These are phyloP conservation scores for Colletotrichum chrysophilum DNA, from an alignment of 2,329 filamentous ascomycete species.

Conservation along the genomic window DNA sequence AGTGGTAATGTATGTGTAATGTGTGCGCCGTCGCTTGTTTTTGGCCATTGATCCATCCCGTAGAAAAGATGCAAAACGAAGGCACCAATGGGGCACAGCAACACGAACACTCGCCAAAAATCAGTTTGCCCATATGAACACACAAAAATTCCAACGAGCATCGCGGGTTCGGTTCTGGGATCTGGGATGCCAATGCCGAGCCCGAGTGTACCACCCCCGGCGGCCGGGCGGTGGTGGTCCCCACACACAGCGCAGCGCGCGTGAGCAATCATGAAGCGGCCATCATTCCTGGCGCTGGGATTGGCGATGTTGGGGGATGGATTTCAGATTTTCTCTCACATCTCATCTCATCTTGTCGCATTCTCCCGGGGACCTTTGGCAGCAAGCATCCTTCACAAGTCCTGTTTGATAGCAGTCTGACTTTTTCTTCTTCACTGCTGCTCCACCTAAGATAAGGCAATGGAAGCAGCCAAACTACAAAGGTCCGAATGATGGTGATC, in stretches of 20 bases:
- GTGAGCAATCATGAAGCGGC: constrained; percentile 18
- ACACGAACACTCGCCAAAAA: not conserved
- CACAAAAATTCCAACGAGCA: not conserved
- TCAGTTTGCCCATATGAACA: not conserved
- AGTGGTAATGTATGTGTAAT: not conserved
- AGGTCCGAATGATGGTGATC: not conserved
- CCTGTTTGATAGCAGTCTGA: not conserved
- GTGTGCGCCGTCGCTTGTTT: not conserved
- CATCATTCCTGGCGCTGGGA: not conserved
- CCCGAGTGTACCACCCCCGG: not conserved
- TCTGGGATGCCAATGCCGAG: constrained; percentile 6
- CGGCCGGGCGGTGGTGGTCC: constrained; percentile 1
- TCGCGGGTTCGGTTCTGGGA: not conserved
- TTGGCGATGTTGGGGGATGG: not conserved
- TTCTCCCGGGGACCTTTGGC: not conserved
- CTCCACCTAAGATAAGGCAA: not conserved
- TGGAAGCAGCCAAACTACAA: not conserved
- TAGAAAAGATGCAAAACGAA: not conserved
- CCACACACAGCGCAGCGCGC: not conserved
- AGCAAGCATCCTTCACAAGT: not conserved
- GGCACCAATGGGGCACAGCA: not conserved
- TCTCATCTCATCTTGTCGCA: constrained; percentile 15
- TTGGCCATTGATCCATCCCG: not conserved
- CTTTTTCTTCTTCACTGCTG: not conserved
- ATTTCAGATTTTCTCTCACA: constrained; percentile 6